Base-by-base conservation (phyloP, 1,284 basidiomycete species). In the Fomitiporia mediterranea region DNA sequence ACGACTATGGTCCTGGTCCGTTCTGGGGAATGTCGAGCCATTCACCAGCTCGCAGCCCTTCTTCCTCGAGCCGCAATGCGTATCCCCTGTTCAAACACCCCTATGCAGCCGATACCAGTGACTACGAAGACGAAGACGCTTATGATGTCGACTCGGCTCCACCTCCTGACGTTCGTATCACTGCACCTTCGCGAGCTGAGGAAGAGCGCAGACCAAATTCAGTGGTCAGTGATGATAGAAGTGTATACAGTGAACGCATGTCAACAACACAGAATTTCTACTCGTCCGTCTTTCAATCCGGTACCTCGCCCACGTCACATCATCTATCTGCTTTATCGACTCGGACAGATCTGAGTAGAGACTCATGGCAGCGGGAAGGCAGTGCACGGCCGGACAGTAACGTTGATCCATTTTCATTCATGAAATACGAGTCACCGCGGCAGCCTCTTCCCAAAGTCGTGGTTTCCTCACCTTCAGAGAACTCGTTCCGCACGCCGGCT, bases 381-480 rank as follows among this genome's bases (percentile, higher is more conserved):
- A 56, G 47, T 13, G 61, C 62, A 34, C 58, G 56, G 7, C 56
- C 57, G 38, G 58, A 60, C 37, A 60, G 58, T 23, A 56, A 60
- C 38, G 46, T 56, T 13, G 58, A 60, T 25, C 58, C 58, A 3
- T 60, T 60, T 30, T 55, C 58, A 34, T 60, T 60, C 40, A 53
- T 55, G 51, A 48, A 70, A 76, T 42, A 80, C 76, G 34, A 81
- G 78, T 64, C 79, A 72, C 66, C 69, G 70, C 55, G 74, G 69
- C 64, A 62, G 2, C 53, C 66, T 13, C 63, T 82, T 19, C 78
- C 77, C 2, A 74, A 71, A 7, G 71, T 80, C 21, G 67, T 79
- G 51, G 69, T 80, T 35, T 80, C 78, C 40, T 70, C 71, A 4
- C 70, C 72, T 30, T 62, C 59, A 13, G 63, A 67, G 38, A 57